phyloP scores from a whole-genome alignment of 1,284 basidiomycete species.

The Pascua guehoae region DNA sequence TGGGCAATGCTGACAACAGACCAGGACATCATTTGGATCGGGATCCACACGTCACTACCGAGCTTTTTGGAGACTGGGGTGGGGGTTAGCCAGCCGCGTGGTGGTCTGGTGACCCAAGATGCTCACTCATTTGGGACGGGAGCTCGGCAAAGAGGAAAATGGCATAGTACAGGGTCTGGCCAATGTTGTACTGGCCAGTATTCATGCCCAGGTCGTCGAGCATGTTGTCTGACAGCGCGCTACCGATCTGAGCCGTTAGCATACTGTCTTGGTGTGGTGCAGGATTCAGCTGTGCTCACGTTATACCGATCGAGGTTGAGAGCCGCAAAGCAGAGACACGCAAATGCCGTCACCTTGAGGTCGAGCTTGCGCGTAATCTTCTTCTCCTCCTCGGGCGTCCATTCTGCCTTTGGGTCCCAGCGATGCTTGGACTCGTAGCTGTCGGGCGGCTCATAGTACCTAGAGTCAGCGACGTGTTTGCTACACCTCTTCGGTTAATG shows the following conservation, averaged over 20 bases:
- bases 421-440: slow-evolving; percentile 37
- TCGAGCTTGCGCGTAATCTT: slow-evolving; percentile 32
- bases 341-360: slow-evolving; percentile 23
- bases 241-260: slow-evolving; percentile 11
- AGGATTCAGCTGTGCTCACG: neutral
- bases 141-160: slow-evolving; percentile 44
- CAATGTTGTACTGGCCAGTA: slow-evolving; percentile 46
- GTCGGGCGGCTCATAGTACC: slow-evolving; percentile 31
- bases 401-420: slow-evolving; percentile 42
- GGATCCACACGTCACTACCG: slow-evolving; percentile 47
- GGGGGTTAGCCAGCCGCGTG: neutral
- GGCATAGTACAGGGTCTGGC: slow-evolving; percentile 36
- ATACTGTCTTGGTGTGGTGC: neutral
- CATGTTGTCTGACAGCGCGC: slow-evolving; percentile 46
- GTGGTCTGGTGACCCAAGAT: neutral
- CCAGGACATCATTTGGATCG: slow-evolving; percentile 45
- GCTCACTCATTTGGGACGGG: slow-evolving; percentile 30
- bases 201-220: slow-evolving; percentile 43
- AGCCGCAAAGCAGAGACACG: slow-evolving; percentile 38
- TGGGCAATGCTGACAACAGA: slow-evolving; percentile 38
- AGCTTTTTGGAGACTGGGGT: slow-evolving; percentile 41
- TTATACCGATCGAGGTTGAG: slow-evolving; percentile 41
- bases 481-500: too few species aligned
- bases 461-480: too few species aligned
- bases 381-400: slow-evolving; percentile 45